Evolutionary conservation across 306 rosid genomes (phyloP).

Genomic region (Cucurbita argyrosperma): DNA sequence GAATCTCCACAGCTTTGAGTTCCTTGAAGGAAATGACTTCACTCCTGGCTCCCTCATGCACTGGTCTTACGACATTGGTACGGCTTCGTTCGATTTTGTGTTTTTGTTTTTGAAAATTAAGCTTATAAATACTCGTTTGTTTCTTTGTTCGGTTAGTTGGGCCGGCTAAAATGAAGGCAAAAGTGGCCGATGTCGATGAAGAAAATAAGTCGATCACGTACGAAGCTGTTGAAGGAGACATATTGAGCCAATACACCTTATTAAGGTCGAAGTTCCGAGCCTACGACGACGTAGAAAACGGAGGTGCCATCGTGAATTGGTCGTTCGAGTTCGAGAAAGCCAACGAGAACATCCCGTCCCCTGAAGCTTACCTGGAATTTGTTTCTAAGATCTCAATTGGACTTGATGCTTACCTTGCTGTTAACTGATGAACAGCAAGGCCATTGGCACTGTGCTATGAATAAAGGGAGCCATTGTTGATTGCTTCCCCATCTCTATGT

Average conservation of each 20-base stretch:
- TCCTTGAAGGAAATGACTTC: conserved; percentile 1
- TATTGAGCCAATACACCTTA: not conserved
- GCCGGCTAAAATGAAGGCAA: not conserved
- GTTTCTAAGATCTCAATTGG: not conserved
- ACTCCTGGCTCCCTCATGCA: not conserved
- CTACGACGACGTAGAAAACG: not conserved
- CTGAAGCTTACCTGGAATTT: not conserved
- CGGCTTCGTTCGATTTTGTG: no score
- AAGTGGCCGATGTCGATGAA: not conserved
- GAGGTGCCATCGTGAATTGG: not conserved
- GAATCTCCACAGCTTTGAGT: not conserved
- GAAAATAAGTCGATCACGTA: not conserved
- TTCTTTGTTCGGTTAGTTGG: not conserved
- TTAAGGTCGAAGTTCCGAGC: not conserved
- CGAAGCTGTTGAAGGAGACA: not conserved
- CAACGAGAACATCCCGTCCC: not conserved
- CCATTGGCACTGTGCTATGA: not conserved
- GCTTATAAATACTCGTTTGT: no score
- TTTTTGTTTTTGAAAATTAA: not conserved
- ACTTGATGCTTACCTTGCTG: not conserved
- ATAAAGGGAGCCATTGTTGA: not conserved
- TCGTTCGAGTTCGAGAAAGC: not conserved
- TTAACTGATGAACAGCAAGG: no score
- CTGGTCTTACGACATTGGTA: not conserved
- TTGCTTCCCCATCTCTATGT: not conserved